Conservation (phyloP, 192 early-diverging fungal genomes). For the Neocallimastix lanati region DNA sequence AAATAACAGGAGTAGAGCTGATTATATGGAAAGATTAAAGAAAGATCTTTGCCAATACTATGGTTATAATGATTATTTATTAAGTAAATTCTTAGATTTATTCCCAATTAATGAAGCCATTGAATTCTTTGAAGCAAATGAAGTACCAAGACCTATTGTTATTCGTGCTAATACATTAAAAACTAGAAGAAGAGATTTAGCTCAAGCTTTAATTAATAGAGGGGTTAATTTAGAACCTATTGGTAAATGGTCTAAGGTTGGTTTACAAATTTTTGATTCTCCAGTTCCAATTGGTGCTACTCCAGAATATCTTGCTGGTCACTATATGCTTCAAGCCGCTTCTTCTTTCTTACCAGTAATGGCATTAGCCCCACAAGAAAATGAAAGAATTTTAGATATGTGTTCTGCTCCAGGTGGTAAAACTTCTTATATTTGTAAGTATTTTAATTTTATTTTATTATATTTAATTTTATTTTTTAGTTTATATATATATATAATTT, state of each 20-base stretch:
- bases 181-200: slow-evolving; percentile 81
- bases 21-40: slow-evolving; percentile 71
- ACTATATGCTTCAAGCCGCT: slow-evolving; percentile 97
- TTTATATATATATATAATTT: too few species aligned
- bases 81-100: slow-evolving; percentile 59
- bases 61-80: slow-evolving; percentile 81
- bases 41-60: slow-evolving; percentile 87
- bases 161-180: slow-evolving; percentile 94
- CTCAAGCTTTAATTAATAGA: slow-evolving; percentile 82
- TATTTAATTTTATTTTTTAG: too few species aligned
- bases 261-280: slow-evolving; percentile 87
- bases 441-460: too few species aligned
- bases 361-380: slow-evolving; percentile 82
- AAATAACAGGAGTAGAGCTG: slow-evolving; percentile 37
- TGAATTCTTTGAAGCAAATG: slow-evolving; percentile 99
- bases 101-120: slow-evolving; percentile 30
- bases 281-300: slow-evolving; percentile 88
- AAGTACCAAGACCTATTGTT: slow-evolving; percentile 83
- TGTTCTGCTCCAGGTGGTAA: slow-evolving; percentile 96
- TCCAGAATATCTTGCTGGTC: slow-evolving; percentile 95
- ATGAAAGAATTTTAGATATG: slow-evolving; percentile 93
- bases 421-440: slow-evolving; percentile 65
- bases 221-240: slow-evolving; percentile 96
- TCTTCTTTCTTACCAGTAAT: slow-evolving; percentile 96
- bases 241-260: slow-evolving; percentile 97